Evolutionary conservation across 2,329 filamentous ascomycete genomes (phyloP).

Genomic region (Lasiodiplodia sp.): DNA sequence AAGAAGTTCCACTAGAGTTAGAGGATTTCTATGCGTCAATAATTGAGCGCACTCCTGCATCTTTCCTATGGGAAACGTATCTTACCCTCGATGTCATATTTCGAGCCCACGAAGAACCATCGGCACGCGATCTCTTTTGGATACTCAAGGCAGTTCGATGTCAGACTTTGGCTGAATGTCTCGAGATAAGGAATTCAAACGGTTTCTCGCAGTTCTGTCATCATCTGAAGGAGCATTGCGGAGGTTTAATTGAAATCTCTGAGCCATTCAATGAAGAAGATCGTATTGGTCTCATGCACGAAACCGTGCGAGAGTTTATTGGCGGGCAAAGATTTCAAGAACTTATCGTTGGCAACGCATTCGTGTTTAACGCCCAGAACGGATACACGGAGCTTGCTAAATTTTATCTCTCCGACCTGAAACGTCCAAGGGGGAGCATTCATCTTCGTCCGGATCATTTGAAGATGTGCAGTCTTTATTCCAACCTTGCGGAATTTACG

Average conservation of each 20-base stretch:
- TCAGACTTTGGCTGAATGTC: background rate
- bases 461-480: too few relatives aligned
- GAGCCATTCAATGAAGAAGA: background rate
- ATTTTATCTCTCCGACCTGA: background rate
- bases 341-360: background rate
- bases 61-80: background rate
- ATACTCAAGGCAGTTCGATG: background rate
- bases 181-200: background rate
- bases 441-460: too few relatives aligned
- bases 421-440: background rate
- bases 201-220: background rate
- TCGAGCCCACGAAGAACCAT: background rate
- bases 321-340: background rate
- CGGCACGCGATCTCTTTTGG: background rate
- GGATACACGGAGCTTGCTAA: constrained; percentile 16
- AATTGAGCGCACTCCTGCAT: background rate
- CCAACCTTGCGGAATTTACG: background rate
- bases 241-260: background rate
- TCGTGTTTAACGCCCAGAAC: background rate
- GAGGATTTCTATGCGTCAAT: constrained; percentile 1
- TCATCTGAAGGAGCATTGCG: background rate
- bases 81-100: background rate
- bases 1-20: background rate
- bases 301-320: background rate
- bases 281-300: background rate